Evolutionary conservation across 23 red algal species (phyloP).

Genomic region (Chondrus crispus): DNA sequence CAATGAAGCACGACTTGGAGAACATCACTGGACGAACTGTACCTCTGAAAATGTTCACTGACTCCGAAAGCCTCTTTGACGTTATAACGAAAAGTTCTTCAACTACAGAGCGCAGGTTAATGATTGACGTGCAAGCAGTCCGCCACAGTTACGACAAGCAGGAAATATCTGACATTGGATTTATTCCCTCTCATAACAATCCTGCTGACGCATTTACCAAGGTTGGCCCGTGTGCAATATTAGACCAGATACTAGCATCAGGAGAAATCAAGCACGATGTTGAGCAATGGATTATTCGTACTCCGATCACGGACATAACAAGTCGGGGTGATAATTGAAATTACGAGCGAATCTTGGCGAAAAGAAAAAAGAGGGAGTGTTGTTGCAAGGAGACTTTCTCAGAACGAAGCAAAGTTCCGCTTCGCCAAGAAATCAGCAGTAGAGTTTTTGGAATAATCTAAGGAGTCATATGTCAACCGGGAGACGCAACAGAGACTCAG

Average conservation of each 20-base stretch:
- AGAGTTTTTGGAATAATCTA: no score
- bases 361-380: no score
- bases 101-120: neutral
- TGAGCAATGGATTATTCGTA: neutral
- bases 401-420: no score
- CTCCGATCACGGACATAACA: no score
- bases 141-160: neutral
- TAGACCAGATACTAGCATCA: neutral
- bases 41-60: neutral
- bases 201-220: neutral
- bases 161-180: slow-evolving; percentile 21
- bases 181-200: neutral
- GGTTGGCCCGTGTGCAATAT: neutral
- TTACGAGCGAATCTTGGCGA: no score
- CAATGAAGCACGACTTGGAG: slow-evolving; percentile 23
- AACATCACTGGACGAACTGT: neutral
- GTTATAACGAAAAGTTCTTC: neutral
- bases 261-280: neutral
- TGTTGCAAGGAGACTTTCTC: no score
- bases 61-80: neutral
- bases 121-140: neutral
- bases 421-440: no score
- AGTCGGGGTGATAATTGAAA: no score
- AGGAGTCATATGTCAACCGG: no score
- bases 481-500: no score